Conservation (phyloP, 345 rosid genomes). For the Isatis tinctoria region DNA sequence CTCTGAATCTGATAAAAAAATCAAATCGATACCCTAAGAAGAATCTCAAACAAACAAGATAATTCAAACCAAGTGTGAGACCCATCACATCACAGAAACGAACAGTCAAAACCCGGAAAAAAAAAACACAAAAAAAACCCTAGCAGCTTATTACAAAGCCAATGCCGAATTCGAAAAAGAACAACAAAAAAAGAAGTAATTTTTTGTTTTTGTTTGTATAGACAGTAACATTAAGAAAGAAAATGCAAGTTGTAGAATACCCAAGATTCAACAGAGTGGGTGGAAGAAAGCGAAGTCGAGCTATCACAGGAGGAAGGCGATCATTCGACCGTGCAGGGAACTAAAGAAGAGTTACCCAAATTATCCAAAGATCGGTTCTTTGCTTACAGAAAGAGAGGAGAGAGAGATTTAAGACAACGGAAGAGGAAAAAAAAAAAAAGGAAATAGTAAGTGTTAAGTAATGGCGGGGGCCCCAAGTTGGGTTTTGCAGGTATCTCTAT, state of each 20-base stretch:
- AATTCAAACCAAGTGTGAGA: not conserved
- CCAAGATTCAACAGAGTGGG: slow-evolving; percentile 11
- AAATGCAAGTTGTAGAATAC: slow-evolving; percentile 11
- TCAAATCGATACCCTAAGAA: slow-evolving; percentile 18
- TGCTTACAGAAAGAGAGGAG: slow-evolving; percentile 23
- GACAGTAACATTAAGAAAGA: not conserved
- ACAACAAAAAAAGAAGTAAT: not conserved
- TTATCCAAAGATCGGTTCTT: slow-evolving; percentile 29
- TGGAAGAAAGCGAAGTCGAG: not conserved
- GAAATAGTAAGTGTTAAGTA: slow-evolving; percentile 24
- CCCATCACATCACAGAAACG: not conserved
- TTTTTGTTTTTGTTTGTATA: not conserved
- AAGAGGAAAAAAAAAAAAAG: not conserved
- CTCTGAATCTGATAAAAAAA: slow-evolving; percentile 21
- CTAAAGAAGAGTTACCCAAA: slow-evolving; percentile 12
- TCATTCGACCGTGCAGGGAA: slow-evolving; percentile 17
- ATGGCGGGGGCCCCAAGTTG: slow-evolving; percentile 26
- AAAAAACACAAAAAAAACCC: slow-evolving; percentile 11
- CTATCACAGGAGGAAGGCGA: slow-evolving; percentile 2
- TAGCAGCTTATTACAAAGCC: slow-evolving; percentile 9
- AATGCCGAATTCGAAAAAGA: not conserved
- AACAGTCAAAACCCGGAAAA: not conserved
- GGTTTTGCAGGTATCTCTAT: slow-evolving; percentile 29
- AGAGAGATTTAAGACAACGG: slow-evolving; percentile 1
- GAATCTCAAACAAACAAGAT: slow-evolving; percentile 15